These are phyloP conservation scores for Carex myosuroides DNA, from an alignment of 176 grass and related monocot genomes.

Conservation along the genomic window DNA sequence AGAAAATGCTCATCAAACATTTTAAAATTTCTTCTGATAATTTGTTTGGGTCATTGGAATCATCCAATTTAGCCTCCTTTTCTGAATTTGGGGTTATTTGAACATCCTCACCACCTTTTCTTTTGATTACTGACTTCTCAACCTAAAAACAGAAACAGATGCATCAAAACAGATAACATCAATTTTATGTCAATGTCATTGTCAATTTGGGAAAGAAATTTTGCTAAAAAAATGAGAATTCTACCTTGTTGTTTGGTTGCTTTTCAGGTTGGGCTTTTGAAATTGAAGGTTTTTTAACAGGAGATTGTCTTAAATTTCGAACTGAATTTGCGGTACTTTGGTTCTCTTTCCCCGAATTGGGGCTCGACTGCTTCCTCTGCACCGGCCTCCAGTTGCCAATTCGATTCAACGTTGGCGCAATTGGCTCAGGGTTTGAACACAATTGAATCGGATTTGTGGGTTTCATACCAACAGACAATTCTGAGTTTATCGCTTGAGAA, in stretches of 20 bases:
- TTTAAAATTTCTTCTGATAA: slow-evolving; percentile 80
- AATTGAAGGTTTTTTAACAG: slow-evolving; percentile 39
- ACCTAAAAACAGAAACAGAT: slow-evolving; percentile 24
- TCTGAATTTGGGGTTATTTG: slow-evolving; percentile 27
- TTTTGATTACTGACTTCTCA: slow-evolving; percentile 19
- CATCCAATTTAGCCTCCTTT: slow-evolving; percentile 23
- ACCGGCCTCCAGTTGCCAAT: slow-evolving; percentile 25
- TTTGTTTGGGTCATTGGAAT: slow-evolving; percentile 50
- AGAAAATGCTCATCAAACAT: slow-evolving; percentile 77
- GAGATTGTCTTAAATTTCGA: slow-evolving; percentile 40
- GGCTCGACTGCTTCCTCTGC: slow-evolving; percentile 26
- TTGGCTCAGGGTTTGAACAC: slow-evolving; percentile 25
- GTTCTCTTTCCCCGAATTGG: slow-evolving; percentile 75
- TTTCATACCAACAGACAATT: not conserved
- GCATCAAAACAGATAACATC: not conserved
- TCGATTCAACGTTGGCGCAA: slow-evolving; percentile 23
- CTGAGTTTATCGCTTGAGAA: slow-evolving; percentile 20
- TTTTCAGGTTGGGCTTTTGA: slow-evolving; percentile 33
- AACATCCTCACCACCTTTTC: slow-evolving; percentile 30
- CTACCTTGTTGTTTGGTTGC: slow-evolving; percentile 39
- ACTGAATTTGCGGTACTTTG: slow-evolving; percentile 35
- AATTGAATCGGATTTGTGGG: not conserved
- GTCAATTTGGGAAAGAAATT: not conserved
- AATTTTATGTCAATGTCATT: not conserved
- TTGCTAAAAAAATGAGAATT: not conserved